Percentiles rank a stretch among this genome's conserved stretches.
These are phyloP conservation scores for Blastobotrys americana DNA, from an alignment of 805 yeast genomes.

Conservation along the genomic window DNA sequence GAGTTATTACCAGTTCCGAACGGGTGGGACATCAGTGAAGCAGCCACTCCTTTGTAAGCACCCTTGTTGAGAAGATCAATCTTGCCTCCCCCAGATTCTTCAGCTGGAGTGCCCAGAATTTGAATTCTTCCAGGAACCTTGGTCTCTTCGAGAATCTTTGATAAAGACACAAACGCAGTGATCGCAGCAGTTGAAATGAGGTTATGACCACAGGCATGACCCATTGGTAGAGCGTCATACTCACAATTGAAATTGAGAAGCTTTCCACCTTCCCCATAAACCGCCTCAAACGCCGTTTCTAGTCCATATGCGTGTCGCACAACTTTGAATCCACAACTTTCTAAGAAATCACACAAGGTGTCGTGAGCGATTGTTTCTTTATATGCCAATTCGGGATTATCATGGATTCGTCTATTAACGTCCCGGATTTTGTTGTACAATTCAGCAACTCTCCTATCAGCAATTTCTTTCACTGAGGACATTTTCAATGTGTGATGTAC, in stretches of 20 bases:
- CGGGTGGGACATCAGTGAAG: constrained; percentile 28
- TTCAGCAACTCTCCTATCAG: not conserved
- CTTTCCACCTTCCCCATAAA: constrained; percentile 12
- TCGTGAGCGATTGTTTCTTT: constrained; percentile 27
- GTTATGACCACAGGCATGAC: constrained; percentile 31
- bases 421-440: constrained; percentile 13
- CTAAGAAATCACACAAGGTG: constrained; percentile 20
- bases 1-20: constrained; percentile 8
- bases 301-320: constrained; percentile 24
- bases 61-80: constrained; percentile 24
- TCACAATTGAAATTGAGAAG: constrained; percentile 27
- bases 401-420: constrained; percentile 28
- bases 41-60: constrained; percentile 23
- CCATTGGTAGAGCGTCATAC: constrained; percentile 28
- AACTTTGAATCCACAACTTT: constrained; percentile 22
- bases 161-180: constrained; percentile 19
- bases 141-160: constrained; percentile 21
- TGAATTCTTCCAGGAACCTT: constrained; percentile 26
- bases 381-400: constrained; percentile 8
- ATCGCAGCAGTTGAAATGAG: constrained; percentile 25
- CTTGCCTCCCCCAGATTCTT: constrained; percentile 30
- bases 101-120: constrained; percentile 29
- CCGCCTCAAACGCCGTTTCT: constrained; percentile 21
- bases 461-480: not conserved
- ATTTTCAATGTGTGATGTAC: too few relatives aligned